These are phyloP conservation scores for Leccinellum luteum DNA, from an alignment of 768 basidiomycete species.

Conservation along the genomic window DNA sequence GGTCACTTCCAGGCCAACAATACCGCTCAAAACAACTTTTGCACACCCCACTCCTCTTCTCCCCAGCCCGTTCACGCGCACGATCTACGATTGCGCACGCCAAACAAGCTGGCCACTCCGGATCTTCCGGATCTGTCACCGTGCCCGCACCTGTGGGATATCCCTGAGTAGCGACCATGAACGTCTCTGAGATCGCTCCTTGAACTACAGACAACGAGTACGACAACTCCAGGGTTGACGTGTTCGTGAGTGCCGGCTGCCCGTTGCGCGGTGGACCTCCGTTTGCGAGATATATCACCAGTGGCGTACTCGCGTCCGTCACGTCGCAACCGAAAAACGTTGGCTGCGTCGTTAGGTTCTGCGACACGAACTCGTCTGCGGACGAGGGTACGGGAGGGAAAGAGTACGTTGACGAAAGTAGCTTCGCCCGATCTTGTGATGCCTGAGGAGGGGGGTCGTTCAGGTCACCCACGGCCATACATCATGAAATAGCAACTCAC, in stretches of 20 bases:
- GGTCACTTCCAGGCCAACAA: slow-evolving; percentile 26
- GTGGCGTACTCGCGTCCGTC: slow-evolving; percentile 35
- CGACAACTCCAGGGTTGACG: slow-evolving; percentile 36
- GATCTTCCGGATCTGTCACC: slow-evolving; percentile 25
- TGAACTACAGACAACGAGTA: slow-evolving; percentile 39
- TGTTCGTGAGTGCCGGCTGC: slow-evolving; percentile 41
- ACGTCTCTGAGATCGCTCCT: slow-evolving; percentile 38
- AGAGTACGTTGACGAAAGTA: slow-evolving; percentile 33
- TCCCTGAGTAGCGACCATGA: slow-evolving; percentile 44
- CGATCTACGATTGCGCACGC: slow-evolving; percentile 54
- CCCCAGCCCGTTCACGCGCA: slow-evolving; percentile 30
- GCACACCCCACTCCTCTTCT: slow-evolving; percentile 30
- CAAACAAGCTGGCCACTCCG: slow-evolving; percentile 47
- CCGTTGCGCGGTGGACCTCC: slow-evolving; percentile 44
- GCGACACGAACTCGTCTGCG: slow-evolving; percentile 30
- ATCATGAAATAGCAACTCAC: slow-evolving; percentile 9
- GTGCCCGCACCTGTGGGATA: slow-evolving; percentile 25
- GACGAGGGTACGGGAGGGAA: slow-evolving; percentile 32
- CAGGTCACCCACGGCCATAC: background rate
- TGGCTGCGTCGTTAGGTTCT: slow-evolving; percentile 36
- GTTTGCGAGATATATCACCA: slow-evolving; percentile 60
- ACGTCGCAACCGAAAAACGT: slow-evolving; percentile 48
- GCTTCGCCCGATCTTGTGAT: slow-evolving; percentile 37
- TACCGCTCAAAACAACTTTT: slow-evolving; percentile 31
- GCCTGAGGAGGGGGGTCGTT: slow-evolving; percentile 11